phyloP scores from a whole-genome alignment of 2,329 filamentous ascomycete species.

The Claviceps sp. region DNA sequence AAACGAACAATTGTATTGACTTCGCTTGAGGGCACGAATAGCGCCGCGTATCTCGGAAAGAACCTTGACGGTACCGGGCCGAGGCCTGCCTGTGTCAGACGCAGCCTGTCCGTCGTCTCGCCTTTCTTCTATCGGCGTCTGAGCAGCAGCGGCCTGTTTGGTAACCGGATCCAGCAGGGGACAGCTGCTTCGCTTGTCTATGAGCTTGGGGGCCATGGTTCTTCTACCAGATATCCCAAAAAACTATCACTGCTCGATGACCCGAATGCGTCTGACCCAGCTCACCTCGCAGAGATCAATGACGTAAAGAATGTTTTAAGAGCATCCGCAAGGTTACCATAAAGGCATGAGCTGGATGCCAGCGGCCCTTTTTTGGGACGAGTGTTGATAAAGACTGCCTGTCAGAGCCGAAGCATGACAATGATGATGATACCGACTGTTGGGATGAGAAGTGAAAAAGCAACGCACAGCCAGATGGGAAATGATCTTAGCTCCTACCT shows the following conservation, averaged over 20 bases:
- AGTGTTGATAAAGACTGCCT: not conserved
- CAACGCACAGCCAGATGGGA: not conserved
- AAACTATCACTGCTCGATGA: not conserved
- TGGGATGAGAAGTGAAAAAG: not conserved
- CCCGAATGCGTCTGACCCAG: not conserved
- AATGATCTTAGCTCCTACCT: not conserved
- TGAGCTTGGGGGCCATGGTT: slow-evolving; percentile 15
- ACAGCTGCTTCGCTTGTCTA: slow-evolving; percentile 15
- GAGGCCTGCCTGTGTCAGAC: slow-evolving; percentile 12
- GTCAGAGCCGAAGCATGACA: slow-evolving; percentile 1
- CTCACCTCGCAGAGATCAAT: not conserved
- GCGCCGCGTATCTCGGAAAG: slow-evolving; percentile 23
- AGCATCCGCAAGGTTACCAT: not conserved
- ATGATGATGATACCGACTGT: not conserved
- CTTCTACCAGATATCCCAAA: not conserved
- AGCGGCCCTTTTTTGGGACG: not conserved
- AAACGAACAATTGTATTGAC: slow-evolving; percentile 14
- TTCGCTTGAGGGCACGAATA: slow-evolving; percentile 19
- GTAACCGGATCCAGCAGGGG: slow-evolving; percentile 11
- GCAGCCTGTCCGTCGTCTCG: slow-evolving; percentile 4
- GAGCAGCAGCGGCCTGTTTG: not conserved
- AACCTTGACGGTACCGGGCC: slow-evolving; percentile 16
- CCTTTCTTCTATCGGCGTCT: not conserved
- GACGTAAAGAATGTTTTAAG: not conserved
- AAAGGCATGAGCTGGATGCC: not conserved